These are phyloP conservation scores for Coccomyxa sp. DNA, from an alignment of 139 green algal species.

Conservation along the genomic window DNA sequence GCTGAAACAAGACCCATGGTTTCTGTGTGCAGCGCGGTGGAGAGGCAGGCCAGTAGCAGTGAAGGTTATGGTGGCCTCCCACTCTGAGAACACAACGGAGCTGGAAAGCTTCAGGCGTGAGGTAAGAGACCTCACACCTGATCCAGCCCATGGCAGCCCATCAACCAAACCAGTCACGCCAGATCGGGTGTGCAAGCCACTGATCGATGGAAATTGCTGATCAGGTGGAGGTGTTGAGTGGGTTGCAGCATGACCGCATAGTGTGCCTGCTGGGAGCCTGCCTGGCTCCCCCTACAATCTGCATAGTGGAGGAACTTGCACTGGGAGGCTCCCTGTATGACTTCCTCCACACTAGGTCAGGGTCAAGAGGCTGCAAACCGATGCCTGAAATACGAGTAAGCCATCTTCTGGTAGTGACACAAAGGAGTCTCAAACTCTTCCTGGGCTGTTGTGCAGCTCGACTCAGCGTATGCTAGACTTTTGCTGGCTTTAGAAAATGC, in stretches of 20 bases:
- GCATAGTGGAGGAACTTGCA: slow-evolving; percentile 74
- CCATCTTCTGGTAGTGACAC: no score
- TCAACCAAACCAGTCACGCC: no score
- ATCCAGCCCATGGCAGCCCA: background rate
- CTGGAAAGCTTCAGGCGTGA: slow-evolving; percentile 26
- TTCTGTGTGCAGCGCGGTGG: slow-evolving; percentile 23
- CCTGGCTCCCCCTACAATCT: slow-evolving; percentile 57
- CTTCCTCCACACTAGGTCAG: slow-evolving; percentile 32
- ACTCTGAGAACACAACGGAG: slow-evolving; percentile 10
- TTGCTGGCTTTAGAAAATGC: background rate
- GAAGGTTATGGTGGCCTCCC: slow-evolving; percentile 56
- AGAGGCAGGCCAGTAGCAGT: slow-evolving; percentile 44
- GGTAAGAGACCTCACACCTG: background rate
- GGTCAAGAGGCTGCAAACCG: slow-evolving; percentile 3
- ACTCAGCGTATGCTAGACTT: background rate
- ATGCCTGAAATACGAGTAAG: slow-evolving; percentile 26
- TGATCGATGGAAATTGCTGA: no score
- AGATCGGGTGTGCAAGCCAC: no score
- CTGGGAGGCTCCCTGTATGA: slow-evolving; percentile 46
- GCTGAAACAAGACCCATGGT: background rate
- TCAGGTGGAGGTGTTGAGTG: slow-evolving; percentile 24
- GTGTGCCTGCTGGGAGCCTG: slow-evolving; percentile 46
- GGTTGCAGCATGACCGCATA: slow-evolving; percentile 47
- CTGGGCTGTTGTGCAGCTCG: no score
- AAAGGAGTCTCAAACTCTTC: no score